Evolutionary conservation across 805 yeast genomes (phyloP).

Genomic region (Kazachstania martiniae): DNA sequence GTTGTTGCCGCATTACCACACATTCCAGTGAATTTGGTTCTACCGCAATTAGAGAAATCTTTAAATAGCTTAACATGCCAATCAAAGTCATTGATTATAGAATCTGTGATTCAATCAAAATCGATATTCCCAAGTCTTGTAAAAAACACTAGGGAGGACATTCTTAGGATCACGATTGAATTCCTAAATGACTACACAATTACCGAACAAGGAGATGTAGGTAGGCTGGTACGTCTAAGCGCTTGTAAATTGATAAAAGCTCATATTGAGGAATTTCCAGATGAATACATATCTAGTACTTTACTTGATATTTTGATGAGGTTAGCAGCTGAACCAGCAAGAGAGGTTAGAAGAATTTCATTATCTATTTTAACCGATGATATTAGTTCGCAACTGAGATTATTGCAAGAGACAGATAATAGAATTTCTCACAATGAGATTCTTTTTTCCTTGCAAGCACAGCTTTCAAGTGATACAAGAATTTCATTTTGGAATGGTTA

Average conservation of each 20-base stretch:
- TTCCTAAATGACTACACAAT: slow-evolving; percentile 67
- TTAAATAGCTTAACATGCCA: slow-evolving; percentile 7
- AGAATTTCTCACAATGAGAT: no score
- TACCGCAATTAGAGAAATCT: slow-evolving; percentile 2
- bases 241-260: slow-evolving; percentile 33
- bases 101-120: slow-evolving; percentile 4
- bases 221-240: slow-evolving; percentile 54
- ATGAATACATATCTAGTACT: no score
- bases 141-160: not conserved
- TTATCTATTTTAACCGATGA: not conserved
- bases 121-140: not conserved
- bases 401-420: no score
- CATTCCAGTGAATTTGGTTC: slow-evolving; percentile 5
- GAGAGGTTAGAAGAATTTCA: slow-evolving; percentile 19
- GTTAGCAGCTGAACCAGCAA: slow-evolving; percentile 54
- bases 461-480: no score
- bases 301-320: slow-evolving; percentile 28
- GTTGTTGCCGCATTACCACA: slow-evolving; percentile 12
- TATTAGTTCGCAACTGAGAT: not conserved
- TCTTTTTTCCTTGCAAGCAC: no score
- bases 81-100: slow-evolving; percentile 11
- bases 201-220: slow-evolving; percentile 87
- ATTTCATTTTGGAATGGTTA: slow-evolving; percentile 39
- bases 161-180: not conserved
- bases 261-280: slow-evolving; percentile 13